Percentiles rank a stretch among this genome's conserved stretches.
phyloP scores from a whole-genome alignment of 768 basidiomycete genomes.

The Chiua virens region DNA sequence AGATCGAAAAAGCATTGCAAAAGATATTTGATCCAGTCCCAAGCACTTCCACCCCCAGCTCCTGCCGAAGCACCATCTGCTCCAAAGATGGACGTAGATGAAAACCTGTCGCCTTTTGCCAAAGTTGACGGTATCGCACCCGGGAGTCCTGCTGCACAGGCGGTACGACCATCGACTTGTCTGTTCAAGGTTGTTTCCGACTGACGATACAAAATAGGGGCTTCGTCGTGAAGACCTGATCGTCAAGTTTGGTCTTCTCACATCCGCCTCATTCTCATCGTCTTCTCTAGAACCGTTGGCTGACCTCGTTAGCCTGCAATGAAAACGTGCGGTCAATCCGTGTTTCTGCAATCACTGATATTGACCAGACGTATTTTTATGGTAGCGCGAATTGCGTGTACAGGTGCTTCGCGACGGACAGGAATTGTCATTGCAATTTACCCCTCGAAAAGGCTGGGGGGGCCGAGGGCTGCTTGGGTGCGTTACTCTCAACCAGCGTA shows the following conservation, averaged over 20 bases:
- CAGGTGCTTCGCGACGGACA: conserved; percentile 54
- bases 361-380: background rate
- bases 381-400: conserved; percentile 58
- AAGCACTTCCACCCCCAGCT: conserved; percentile 16
- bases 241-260: conserved; percentile 69
- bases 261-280: conserved; percentile 49
- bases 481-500: conserved; percentile 19
- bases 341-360: background rate
- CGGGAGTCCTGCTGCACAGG: conserved; percentile 76
- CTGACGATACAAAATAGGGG: conserved; percentile 44
- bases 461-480: conserved; percentile 85
- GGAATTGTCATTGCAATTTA: conserved; percentile 52
- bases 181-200: background rate
- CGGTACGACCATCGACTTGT: conserved; percentile 51
- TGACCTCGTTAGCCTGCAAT: conserved; percentile 65
- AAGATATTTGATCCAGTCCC: conserved; percentile 57
- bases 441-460: conserved; percentile 79
- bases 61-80: conserved; percentile 24
- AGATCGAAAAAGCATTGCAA: conserved; percentile 68
- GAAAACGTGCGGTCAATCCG: conserved; percentile 63
- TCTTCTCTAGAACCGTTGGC: conserved; percentile 69
- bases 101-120: conserved; percentile 58
- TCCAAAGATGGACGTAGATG: conserved; percentile 16
- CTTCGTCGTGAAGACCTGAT: conserved; percentile 69
- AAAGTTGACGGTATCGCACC: conserved; percentile 80